Evolutionary conservation across 2,329 filamentous ascomycete species (phyloP), one percentile per base, ranked within the genome.

Genomic region (Monosporascus sp.): DNA sequence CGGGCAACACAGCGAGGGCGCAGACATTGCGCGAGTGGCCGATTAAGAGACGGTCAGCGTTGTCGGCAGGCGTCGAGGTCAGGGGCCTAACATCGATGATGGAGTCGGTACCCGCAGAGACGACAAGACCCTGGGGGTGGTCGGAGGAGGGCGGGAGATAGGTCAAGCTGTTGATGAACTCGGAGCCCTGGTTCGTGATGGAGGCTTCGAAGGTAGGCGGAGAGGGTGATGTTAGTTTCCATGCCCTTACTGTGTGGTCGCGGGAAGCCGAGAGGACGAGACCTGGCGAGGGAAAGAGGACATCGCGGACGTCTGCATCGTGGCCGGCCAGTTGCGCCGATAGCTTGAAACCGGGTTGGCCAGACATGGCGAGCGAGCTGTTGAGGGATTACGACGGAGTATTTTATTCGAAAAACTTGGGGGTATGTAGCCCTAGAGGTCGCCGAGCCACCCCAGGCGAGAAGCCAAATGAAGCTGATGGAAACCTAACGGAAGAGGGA

Each of bases 11-110:
- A 64, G 96, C 90, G 45, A 99, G 74, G 8, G 92, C 81, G 69
- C 93, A 97, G 46, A 99, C 85, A 64, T 97, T 97, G 68, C 88
- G 82, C 20, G 82, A 80, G 68, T 99, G 94, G 14, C 94, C 93
- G 49, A 96, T 76, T 9, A 99, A 79, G 57, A 97, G 78, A 22
- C 89, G 87, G 61, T 96, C 89, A 8, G 93, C 89, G 71, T 93
- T 87, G 60, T 91, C 87, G 35, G 86, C 80, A 1, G 86, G 76
- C 25, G 78, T 71, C 50, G 86, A 82, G 11, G 77, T 79, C 5
- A 89, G 87, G 57, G 86, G 83, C 65, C 91, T 86, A 48, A 95
- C 89, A 68, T 97, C 93, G 63, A 99, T 93, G 58, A 97, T 88
- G 35, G 90, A 87, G 67, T 97, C 94, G 66, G 93, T 89, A 54